Percentiles rank a stretch among this genome's conserved stretches.
phyloP scores from a whole-genome alignment of 1,284 basidiomycete species.

The Cutaneotrichosporon curvatum region DNA sequence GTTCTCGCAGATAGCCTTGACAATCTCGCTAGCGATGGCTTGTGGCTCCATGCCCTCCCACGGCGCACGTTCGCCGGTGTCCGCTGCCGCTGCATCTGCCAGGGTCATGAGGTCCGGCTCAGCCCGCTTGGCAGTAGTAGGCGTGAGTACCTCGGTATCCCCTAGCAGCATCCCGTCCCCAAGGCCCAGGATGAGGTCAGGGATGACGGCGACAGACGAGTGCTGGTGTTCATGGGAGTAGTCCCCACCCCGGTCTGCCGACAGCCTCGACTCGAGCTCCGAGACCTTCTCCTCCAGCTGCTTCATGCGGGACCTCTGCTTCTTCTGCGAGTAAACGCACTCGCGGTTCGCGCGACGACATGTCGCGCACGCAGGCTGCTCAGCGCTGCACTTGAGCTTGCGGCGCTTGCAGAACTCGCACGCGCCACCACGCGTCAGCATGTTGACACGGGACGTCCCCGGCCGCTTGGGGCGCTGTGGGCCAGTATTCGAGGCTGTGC shows the following conservation, averaged over 20 bases:
- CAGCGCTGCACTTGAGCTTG: conserved; percentile 44
- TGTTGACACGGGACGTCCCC: conserved; percentile 36
- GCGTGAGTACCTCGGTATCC: conserved; percentile 1
- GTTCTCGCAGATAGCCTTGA: conserved; percentile 44
- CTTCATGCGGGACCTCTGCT: conserved; percentile 37
- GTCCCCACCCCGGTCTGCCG: not conserved
- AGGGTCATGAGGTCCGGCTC: conserved; percentile 44
- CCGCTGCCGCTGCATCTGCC: conserved; percentile 41
- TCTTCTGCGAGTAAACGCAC: conserved; percentile 44
- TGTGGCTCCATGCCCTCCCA: conserved; percentile 31
- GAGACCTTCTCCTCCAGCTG: conserved; percentile 40
- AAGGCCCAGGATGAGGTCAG: conserved; percentile 5
- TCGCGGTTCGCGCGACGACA: conserved; percentile 33
- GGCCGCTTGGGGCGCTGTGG: conserved; percentile 24
- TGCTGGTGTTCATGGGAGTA: not conserved
- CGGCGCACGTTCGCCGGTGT: conserved; percentile 13
- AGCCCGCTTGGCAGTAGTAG: conserved; percentile 3
- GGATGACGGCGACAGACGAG: conserved; percentile 7
- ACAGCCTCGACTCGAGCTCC: conserved; percentile 33
- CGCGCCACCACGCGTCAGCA: conserved; percentile 42
- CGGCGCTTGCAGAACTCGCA: conserved; percentile 47
- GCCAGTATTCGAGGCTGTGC: no score
- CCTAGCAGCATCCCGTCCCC: not conserved
- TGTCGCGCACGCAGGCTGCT: conserved; percentile 35
- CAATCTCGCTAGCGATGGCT: conserved; percentile 25